Percentiles rank a stretch among this genome's conserved stretches.
Evolutionary conservation across 768 basidiomycete species (phyloP).

Genomic region (Collybia sp.): DNA sequence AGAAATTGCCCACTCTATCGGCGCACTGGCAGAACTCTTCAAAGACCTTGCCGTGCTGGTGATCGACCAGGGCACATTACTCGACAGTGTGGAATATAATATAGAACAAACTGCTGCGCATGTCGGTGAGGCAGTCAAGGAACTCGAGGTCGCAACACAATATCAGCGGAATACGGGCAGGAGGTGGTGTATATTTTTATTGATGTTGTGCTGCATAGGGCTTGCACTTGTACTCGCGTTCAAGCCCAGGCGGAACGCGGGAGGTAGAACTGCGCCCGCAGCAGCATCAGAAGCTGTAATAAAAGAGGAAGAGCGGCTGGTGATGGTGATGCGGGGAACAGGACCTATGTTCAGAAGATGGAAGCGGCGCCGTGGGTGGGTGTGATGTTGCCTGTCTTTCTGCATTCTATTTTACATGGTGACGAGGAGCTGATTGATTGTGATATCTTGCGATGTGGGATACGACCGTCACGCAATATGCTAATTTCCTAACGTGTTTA

Average conservation of each 20-base stretch:
- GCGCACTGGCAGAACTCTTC: slow-evolving; percentile 90
- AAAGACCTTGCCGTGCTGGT: slow-evolving; percentile 91
- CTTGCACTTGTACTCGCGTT: slow-evolving; percentile 86
- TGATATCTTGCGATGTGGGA: too few relatives aligned
- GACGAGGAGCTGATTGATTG: too few relatives aligned
- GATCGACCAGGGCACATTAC: slow-evolving; percentile 95
- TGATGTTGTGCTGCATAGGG: slow-evolving; percentile 85
- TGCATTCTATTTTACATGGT: too few relatives aligned
- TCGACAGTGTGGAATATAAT: slow-evolving; percentile 97
- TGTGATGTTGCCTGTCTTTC: too few relatives aligned
- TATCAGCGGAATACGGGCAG: slow-evolving; percentile 94
- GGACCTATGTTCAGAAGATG: too few relatives aligned
- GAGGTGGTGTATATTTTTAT: slow-evolving; percentile 89
- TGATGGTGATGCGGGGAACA: too few relatives aligned
- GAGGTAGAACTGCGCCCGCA: background rate
- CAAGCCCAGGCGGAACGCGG: slow-evolving; percentile 36
- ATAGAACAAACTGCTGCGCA: slow-evolving; percentile 87
- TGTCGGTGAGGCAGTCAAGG: slow-evolving; percentile 78
- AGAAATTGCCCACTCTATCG: slow-evolving; percentile 90
- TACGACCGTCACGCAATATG: too few relatives aligned
- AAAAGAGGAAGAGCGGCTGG: too few relatives aligned
- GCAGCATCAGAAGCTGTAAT: too few relatives aligned
- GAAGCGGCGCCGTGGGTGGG: too few relatives aligned
- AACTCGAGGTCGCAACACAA: slow-evolving; percentile 75
- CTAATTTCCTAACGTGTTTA: too few relatives aligned